Conservation (phyloP, 768 basidiomycete species). For the Mrakia gelida region DNA sequence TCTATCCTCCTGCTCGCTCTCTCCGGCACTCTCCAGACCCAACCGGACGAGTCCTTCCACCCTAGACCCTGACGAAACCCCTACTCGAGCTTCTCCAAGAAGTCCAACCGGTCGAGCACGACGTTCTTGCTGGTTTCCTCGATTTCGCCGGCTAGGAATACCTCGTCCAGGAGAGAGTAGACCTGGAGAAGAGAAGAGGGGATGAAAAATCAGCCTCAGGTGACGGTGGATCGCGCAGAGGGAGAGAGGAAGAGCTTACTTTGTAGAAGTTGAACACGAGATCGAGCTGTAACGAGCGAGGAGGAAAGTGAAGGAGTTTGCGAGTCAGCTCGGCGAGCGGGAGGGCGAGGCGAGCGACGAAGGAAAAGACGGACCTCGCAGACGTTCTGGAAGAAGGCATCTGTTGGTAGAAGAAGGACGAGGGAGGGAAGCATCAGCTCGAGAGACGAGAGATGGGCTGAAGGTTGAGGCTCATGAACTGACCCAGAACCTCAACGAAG, state of each 20-base stretch:
- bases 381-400: conserved; percentile 95
- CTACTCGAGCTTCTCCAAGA: conserved; percentile 87
- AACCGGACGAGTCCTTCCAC: no score
- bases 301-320: no score
- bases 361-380: conserved; percentile 96
- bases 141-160: conserved; percentile 95
- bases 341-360: no score
- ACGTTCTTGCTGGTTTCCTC: conserved; percentile 98
- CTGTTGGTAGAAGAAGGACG: conserved; percentile 48
- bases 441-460: not conserved
- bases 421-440: not conserved
- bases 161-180: conserved; percentile 96
- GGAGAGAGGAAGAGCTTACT: no score
- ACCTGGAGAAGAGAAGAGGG: conserved; percentile 77
- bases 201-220: conserved; percentile 57
- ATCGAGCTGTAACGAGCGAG: no score
- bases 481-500: conserved; percentile 95
- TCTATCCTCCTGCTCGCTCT: no score
- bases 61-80: no score
- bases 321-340: no score
- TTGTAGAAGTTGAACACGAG: no score
- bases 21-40: no score
- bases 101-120: conserved; percentile 81
- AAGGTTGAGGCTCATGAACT: conserved; percentile 38
- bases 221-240: no score